Evolutionary conservation across 306 rosid species (phyloP).

Genomic region (Corylus americana): DNA sequence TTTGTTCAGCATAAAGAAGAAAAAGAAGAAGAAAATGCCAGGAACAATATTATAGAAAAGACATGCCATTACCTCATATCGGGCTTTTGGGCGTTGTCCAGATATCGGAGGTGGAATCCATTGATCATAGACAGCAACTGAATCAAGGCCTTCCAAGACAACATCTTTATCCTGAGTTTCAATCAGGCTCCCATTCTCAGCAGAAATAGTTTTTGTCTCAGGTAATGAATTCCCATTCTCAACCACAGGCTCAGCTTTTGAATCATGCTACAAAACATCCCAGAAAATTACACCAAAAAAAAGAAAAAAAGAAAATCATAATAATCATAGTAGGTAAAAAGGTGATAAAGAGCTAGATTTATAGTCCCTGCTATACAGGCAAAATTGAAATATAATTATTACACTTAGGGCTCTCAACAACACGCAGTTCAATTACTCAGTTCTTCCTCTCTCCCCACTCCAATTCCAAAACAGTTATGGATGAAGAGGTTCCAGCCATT

Average conservation of each 20-base stretch:
- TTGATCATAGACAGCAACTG: constrained; percentile 75
- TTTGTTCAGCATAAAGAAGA: constrained; percentile 28
- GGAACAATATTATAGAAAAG: constrained; percentile 15
- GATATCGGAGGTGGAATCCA: constrained; percentile 76
- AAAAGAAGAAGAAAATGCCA: constrained; percentile 13
- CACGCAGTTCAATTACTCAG: neutral
- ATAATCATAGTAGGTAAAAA: neutral
- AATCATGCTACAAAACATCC: constrained; percentile 54
- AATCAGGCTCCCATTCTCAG: constrained; percentile 65
- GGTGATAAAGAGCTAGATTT: neutral
- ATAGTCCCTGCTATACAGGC: neutral
- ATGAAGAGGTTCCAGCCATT: neutral
- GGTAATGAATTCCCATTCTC: constrained; percentile 75
- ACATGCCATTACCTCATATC: constrained; percentile 75
- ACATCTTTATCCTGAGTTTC: constrained; percentile 80
- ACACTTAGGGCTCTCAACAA: neutral
- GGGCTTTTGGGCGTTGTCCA: constrained; percentile 73
- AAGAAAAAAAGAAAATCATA: constrained; percentile 1
- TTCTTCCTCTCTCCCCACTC: neutral
- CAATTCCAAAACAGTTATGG: neutral
- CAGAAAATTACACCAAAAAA: constrained; percentile 18
- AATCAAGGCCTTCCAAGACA: constrained; percentile 66
- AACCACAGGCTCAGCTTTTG: constrained; percentile 60
- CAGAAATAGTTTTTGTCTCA: constrained; percentile 67
- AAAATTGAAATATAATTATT: neutral